Conservation (phyloP, 2,329 filamentous ascomycete genomes). For the Rhynchosporium graminicola region DNA sequence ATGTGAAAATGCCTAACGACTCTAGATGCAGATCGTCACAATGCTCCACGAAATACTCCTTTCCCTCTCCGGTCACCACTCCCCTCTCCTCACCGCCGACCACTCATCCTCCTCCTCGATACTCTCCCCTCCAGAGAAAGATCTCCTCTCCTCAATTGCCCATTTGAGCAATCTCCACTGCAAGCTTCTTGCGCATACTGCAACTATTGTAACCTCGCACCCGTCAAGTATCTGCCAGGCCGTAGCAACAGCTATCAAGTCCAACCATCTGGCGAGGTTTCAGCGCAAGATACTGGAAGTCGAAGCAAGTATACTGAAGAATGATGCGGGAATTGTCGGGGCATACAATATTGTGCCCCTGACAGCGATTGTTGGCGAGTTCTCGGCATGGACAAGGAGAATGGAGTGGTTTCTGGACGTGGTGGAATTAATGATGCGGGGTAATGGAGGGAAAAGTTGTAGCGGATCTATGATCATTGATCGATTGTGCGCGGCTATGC, state of each 20-base stretch:
- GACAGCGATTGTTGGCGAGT: constrained; percentile 79
- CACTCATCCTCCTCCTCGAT: constrained; percentile 50
- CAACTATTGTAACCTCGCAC: constrained; percentile 69
- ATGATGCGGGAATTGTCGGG: constrained; percentile 79
- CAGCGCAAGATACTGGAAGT: constrained; percentile 83
- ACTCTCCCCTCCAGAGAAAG: constrained; percentile 77
- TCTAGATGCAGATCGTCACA: constrained; percentile 20
- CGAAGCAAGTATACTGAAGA: constrained; percentile 73
- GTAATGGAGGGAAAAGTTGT: constrained; percentile 45
- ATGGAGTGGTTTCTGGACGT: constrained; percentile 86
- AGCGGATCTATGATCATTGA: constrained; percentile 77
- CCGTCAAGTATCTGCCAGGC: constrained; percentile 83
- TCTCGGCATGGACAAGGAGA: constrained; percentile 80
- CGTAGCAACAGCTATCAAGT: constrained; percentile 75
- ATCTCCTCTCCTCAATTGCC: constrained; percentile 75
- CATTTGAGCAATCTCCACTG: constrained; percentile 78
- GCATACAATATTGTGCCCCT: constrained; percentile 93
- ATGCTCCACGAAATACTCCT: constrained; percentile 99
- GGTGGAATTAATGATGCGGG: constrained; percentile 64
- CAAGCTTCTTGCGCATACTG: constrained; percentile 66
- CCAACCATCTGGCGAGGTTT: constrained; percentile 75
- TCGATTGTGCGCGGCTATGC: constrained; percentile 70
- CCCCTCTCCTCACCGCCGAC: constrained; percentile 72
- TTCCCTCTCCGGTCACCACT: constrained; percentile 91
- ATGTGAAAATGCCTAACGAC: constrained; percentile 5